Evolutionary conservation across 768 basidiomycete species (phyloP).

Genomic region (Thelephora ganbajun): DNA sequence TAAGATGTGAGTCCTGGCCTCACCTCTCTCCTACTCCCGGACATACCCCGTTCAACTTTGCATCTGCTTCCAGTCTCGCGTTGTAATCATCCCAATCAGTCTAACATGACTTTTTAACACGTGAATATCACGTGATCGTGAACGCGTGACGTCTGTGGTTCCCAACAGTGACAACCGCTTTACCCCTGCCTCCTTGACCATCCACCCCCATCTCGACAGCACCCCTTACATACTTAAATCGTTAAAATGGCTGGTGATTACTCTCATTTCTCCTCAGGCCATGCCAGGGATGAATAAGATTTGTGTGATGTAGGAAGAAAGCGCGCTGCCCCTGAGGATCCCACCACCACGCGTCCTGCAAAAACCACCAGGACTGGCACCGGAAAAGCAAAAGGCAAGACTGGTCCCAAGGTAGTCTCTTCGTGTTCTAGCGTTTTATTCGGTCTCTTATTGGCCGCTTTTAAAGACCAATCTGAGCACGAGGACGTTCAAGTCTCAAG

Average conservation of each 20-base stretch:
- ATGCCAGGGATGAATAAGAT: not conserved
- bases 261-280: not conserved
- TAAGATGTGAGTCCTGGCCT: slow-evolving; percentile 8
- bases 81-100: not conserved
- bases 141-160: not conserved
- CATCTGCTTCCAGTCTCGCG: not conserved
- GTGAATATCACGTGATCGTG: not conserved
- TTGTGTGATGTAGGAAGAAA: not conserved
- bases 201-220: not conserved
- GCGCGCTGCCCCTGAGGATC: not conserved
- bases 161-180: not conserved
- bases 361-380: not conserved
- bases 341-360: not conserved
- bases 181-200: not conserved
- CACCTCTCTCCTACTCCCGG: not conserved
- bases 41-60: not conserved
- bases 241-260: not conserved
- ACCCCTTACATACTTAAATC: not conserved
- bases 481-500: slow-evolving; percentile 45
- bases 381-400: not conserved
- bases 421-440: not conserved
- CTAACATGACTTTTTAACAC: not conserved
- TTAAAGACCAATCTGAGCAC: slow-evolving; percentile 31
- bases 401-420: not conserved
- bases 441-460: not conserved